Percentiles rank a stretch among this genome's conserved stretches.
phyloP scores from a whole-genome alignment of 257 asterid species.

The Galeopsis tetrahit region DNA sequence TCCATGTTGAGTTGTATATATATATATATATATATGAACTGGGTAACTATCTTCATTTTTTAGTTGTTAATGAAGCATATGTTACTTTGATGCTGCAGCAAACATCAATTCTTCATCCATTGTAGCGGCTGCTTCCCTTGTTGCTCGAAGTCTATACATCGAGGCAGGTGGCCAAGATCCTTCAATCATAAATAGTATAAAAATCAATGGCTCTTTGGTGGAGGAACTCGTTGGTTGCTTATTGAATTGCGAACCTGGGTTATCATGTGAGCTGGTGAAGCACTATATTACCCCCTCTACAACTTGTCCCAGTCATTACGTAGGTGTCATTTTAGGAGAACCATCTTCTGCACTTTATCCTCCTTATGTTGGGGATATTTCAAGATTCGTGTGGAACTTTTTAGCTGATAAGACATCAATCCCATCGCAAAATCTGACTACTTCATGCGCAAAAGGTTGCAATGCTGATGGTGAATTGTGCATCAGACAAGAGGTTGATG shows the following conservation, averaged over 20 bases:
- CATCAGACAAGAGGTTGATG: constrained; percentile 66
- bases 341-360: constrained; percentile 73
- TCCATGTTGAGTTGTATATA: constrained; percentile 16
- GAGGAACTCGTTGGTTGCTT: constrained; percentile 84
- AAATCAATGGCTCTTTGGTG: constrained; percentile 71
- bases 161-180: constrained; percentile 70
- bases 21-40: not conserved
- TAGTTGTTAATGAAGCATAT: constrained; percentile 23
- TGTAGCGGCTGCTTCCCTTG: constrained; percentile 86
- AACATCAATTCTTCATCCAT: constrained; percentile 82
- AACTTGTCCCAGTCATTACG: constrained; percentile 85
- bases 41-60: constrained; percentile 1
- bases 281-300: constrained; percentile 75
- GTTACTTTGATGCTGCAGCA: constrained; percentile 73
- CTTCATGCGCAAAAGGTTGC: constrained; percentile 74
- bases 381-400: constrained; percentile 92
- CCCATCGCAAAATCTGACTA: constrained; percentile 53
- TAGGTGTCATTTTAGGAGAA: constrained; percentile 79
- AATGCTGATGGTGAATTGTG: constrained; percentile 66
- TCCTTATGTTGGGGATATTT: constrained; percentile 70
- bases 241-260: constrained; percentile 81
- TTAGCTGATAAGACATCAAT: constrained; percentile 81
- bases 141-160: constrained; percentile 84
- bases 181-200: constrained; percentile 51
- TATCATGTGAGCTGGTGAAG: constrained; percentile 76